A percentile compares a stretch with the other conserved stretches of the same genome.
Evolutionary conservation across 179 eudicot species (phyloP).

Genomic region (Actinidia chinensis): DNA sequence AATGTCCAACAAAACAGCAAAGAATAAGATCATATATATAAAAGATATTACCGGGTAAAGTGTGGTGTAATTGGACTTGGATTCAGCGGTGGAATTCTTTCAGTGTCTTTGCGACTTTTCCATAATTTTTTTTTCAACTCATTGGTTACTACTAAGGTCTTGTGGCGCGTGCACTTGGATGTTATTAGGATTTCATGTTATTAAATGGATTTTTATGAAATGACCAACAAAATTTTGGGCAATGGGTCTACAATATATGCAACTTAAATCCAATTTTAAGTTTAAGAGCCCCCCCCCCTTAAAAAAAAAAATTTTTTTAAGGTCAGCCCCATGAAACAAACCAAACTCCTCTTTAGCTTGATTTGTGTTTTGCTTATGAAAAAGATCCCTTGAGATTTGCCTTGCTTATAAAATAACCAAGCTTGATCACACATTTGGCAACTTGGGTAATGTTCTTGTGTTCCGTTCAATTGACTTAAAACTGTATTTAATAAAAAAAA

Average conservation of each 20-base stretch:
- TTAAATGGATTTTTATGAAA: too few species aligned
- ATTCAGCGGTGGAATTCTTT: not conserved
- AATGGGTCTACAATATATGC: not conserved
- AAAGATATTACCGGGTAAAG: not conserved
- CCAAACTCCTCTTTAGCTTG: not conserved
- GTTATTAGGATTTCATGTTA: too few species aligned
- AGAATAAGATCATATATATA: not conserved
- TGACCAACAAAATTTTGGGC: too few species aligned
- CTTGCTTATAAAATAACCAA: not conserved
- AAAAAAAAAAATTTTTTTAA: not conserved
- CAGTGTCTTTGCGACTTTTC: not conserved
- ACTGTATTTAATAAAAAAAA: not conserved
- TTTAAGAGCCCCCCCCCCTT: not conserved
- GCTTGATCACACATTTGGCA: not conserved
- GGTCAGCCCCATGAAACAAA: not conserved
- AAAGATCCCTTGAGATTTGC: not conserved
- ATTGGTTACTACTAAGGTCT: too few species aligned
- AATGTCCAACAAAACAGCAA: not conserved
- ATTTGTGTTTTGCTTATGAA: not conserved
- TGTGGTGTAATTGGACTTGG: not conserved
- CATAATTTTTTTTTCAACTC: not conserved
- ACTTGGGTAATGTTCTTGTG: not conserved
- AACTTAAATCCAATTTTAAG: not conserved
- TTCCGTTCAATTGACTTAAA: not conserved
- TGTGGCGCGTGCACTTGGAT: too few species aligned